phyloP scores from a whole-genome alignment of 2,329 filamentous ascomycete genomes.

The Dryadomyces sulphureus region DNA sequence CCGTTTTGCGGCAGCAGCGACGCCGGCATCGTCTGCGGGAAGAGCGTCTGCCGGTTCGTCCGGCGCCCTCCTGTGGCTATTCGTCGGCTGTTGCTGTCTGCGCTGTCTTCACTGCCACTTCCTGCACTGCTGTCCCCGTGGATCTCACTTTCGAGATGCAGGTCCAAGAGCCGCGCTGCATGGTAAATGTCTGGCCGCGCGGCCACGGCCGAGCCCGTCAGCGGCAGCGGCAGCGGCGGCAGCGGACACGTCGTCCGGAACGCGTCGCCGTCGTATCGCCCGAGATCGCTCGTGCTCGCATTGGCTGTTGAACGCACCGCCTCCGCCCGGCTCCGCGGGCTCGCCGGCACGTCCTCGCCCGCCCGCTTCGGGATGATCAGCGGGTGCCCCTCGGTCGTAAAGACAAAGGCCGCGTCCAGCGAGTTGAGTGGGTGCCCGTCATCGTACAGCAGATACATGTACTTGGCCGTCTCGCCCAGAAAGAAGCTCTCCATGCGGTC shows the following conservation, averaged over 20 bases:
- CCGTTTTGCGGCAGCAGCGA: slow-evolving; percentile 62
- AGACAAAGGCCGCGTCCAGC: slow-evolving; percentile 76
- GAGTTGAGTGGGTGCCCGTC: slow-evolving; percentile 74
- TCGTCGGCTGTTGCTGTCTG: background rate
- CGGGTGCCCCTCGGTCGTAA: slow-evolving; percentile 92
- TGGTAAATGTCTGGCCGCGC: slow-evolving; percentile 75
- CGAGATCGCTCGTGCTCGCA: background rate
- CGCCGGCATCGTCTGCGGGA: slow-evolving; percentile 81
- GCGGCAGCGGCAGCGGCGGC: slow-evolving; percentile 40
- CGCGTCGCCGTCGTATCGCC: slow-evolving; percentile 23
- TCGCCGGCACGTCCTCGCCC: background rate
- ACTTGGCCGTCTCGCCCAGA: slow-evolving; percentile 89
- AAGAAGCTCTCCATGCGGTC: slow-evolving; percentile 99
- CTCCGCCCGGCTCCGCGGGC: no score
- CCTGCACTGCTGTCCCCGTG: no score
- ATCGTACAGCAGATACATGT: slow-evolving; percentile 85
- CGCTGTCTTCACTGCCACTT: background rate
- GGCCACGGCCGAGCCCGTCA: slow-evolving; percentile 67
- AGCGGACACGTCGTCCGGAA: slow-evolving; percentile 52
- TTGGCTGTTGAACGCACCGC: no score
- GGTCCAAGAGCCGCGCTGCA: slow-evolving; percentile 67
- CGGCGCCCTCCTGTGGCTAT: background rate
- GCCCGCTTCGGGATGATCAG: slow-evolving; percentile 51
- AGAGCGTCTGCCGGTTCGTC: slow-evolving; percentile 61
- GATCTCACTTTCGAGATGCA: slow-evolving; percentile 24